These are phyloP conservation scores for Vigna nakashimae DNA, from an alignment of 306 rosid genomes.

Conservation along the genomic window DNA sequence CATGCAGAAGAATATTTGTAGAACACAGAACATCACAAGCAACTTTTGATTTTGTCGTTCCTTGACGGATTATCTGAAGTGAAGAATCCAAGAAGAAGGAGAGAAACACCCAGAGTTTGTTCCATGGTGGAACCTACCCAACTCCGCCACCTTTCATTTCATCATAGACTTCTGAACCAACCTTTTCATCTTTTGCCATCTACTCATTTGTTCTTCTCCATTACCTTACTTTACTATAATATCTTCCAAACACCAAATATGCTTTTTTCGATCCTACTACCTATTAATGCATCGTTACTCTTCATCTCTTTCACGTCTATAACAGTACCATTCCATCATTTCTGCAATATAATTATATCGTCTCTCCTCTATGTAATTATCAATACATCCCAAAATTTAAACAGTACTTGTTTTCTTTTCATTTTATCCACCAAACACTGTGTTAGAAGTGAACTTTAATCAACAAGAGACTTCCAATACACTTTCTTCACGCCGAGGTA, in stretches of 20 bases:
- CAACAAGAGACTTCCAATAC: too few relatives aligned
- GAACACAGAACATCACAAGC: not conserved
- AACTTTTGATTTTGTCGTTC: conserved; percentile 17
- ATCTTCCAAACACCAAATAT: not conserved
- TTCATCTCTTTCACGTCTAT: too few relatives aligned
- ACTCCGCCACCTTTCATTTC: not conserved
- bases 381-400: too few relatives aligned
- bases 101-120: conserved; percentile 33
- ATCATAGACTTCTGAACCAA: conserved; percentile 11
- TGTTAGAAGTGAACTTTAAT: too few relatives aligned
- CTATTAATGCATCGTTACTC: too few relatives aligned
- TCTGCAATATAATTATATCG: too few relatives aligned
- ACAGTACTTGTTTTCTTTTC: too few relatives aligned
- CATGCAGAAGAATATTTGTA: conserved; percentile 2
- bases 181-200: conserved; percentile 4
- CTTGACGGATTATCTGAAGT: not conserved
- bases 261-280: too few relatives aligned
- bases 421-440: too few relatives aligned
- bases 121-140: conserved; percentile 20
- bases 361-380: too few relatives aligned
- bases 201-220: conserved; percentile 1
- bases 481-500: too few relatives aligned
- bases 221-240: not conserved
- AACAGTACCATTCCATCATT: too few relatives aligned
- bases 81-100: conserved; percentile 24